Conservation (phyloP, 1,284 basidiomycete species). For the Papiliotrema nemorosa region DNA sequence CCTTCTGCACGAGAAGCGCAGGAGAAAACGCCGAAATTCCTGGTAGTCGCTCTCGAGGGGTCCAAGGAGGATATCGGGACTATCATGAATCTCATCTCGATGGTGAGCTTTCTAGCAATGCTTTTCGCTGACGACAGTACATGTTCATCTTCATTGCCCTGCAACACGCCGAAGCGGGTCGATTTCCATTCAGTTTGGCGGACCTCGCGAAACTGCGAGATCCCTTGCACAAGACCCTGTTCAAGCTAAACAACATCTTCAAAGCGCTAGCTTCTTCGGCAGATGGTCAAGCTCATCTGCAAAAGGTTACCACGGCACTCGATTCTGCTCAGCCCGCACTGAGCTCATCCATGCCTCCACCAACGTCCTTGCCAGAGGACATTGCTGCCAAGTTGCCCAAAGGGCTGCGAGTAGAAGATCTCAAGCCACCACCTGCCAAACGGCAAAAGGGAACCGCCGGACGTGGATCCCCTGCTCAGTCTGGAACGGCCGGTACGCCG, state of each 20-base stretch:
- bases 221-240: slow-evolving; percentile 7
- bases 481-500: slow-evolving; percentile 17
- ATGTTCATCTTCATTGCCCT: slow-evolving; percentile 17
- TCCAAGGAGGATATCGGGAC: slow-evolving; percentile 6
- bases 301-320: background rate
- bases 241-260: slow-evolving; percentile 7
- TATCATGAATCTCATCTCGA: slow-evolving; percentile 8
- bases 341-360: slow-evolving; percentile 2
- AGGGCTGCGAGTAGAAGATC: slow-evolving; percentile 40
- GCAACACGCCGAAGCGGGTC: slow-evolving; percentile 14
- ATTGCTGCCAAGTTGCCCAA: slow-evolving; percentile 27
- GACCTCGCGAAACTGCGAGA: slow-evolving; percentile 16
- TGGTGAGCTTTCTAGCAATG: slow-evolving; percentile 8
- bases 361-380: slow-evolving; percentile 11
- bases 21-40: slow-evolving; percentile 13
- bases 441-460: slow-evolving; percentile 18
- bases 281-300: slow-evolving; percentile 7
- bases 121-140: slow-evolving; percentile 17
- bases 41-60: slow-evolving; percentile 10
- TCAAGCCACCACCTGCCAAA: slow-evolving; percentile 43
- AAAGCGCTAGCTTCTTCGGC: slow-evolving; percentile 3
- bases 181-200: slow-evolving; percentile 12
- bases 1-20: slow-evolving; percentile 16
- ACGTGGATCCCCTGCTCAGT: slow-evolving; percentile 15
- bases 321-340: slow-evolving; percentile 4